phyloP scores from a whole-genome alignment of 768 basidiomycete genomes.

The Coprinopsis cinerea region DNA sequence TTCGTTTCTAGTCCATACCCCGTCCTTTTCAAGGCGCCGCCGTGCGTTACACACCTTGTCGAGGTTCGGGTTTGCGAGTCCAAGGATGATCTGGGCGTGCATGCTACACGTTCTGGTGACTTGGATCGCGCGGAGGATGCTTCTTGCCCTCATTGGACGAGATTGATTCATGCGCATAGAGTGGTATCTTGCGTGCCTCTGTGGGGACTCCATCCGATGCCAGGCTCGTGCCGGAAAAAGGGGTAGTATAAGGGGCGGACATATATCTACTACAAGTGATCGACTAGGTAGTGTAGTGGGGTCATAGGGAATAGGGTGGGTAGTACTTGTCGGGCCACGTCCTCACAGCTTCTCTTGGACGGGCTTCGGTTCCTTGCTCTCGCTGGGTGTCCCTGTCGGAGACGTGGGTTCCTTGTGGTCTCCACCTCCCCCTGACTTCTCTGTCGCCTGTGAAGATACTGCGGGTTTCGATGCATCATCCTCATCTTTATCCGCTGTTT shows the following conservation, averaged over 20 bases:
- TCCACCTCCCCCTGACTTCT: no score
- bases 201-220: slow-evolving; percentile 80
- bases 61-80: neutral
- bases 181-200: slow-evolving; percentile 55
- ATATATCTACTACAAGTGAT: no score
- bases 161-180: slow-evolving; percentile 28
- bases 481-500: no score
- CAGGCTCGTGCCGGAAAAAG: slow-evolving; percentile 65
- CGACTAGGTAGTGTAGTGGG: no score
- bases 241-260: slow-evolving; percentile 85
- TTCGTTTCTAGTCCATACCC: slow-evolving; percentile 1
- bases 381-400: no score
- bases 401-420: no score
- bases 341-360: no score
- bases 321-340: no score
- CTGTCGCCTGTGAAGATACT: no score
- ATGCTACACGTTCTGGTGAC: neutral
- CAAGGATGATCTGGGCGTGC: neutral
- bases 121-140: neutral
- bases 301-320: no score
- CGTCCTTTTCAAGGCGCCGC: neutral
- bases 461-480: no score
- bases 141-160: slow-evolving; percentile 9
- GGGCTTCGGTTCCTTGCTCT: no score
- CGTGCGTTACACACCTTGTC: neutral